Base-by-base conservation (phyloP, 2,329 filamentous ascomycete genomes). In the Bipolaris zeicola region DNA sequence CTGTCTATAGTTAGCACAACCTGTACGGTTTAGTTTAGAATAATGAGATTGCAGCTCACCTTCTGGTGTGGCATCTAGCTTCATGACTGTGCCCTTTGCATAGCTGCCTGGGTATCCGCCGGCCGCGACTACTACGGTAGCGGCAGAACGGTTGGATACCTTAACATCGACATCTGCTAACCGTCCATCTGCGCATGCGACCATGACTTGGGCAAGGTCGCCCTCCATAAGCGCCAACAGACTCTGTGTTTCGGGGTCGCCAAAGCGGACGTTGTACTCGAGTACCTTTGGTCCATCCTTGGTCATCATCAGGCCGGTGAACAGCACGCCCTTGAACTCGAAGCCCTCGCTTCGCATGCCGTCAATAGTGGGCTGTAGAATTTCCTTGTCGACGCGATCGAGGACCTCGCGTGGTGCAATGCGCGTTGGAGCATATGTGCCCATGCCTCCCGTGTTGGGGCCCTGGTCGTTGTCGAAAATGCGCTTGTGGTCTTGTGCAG, bases 371-470 rank as follows among this genome's bases (percentile, higher is more conserved):
- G 94, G 93, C 74, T 92, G 87, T n/a, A 98, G 84, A 52, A 97
- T 89, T 33, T 89, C 90, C 53, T 83, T 82, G 72, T 97, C 89
- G 59, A 99, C 87, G 58, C 87, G 83, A 16, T 88, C 88, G 16
- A 95, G 83, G n/a, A 96, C 82, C 59, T 89, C 86, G 49, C 67
- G 65, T 0, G 77, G 79, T 14, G 80, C 80, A 24, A 77, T 79
- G 36, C 71, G 76, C 6, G 81, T 89, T 1, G 93, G 96, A 14
- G 93, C 92, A 77, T 98, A 98, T 73, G 92, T 96, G 49, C 95
- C 95, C 95, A 98, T 98, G 38, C 95, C 95, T 57, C 94, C 95
- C 2, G 95, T 98, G 79, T 98, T 98, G 36, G 92, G 91, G 1
- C 95, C 95, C 47, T 86, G 83, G 73, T 98, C 94, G 52, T 90